A percentile compares a stretch with the other conserved stretches of the same genome.
Evolutionary conservation across 768 basidiomycete genomes (phyloP).

Genomic region (Antrodiella citrinella): DNA sequence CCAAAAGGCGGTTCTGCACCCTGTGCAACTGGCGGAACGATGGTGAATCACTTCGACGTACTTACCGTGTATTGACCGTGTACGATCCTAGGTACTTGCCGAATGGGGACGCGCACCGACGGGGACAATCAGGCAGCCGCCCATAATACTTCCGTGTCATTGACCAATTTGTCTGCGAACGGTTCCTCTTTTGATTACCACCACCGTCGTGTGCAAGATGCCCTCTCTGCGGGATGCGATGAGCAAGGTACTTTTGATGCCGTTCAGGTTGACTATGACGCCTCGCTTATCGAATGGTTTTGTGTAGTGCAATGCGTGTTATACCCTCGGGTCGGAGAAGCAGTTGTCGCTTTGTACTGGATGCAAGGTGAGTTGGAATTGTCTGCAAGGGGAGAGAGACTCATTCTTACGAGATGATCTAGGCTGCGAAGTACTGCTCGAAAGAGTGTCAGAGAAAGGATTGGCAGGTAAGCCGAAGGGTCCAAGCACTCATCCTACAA

Average conservation of each 20-base stretch:
- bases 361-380: slow-evolving; percentile 10
- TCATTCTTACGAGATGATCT: background rate
- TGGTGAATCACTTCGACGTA: no score
- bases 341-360: slow-evolving; percentile 8
- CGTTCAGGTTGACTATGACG: background rate
- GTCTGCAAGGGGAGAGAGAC: background rate
- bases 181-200: no score
- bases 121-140: no score
- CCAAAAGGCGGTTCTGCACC: no score
- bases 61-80: no score
- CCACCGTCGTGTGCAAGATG: no score
- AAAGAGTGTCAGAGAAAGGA: slow-evolving; percentile 19
- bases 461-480: slow-evolving; percentile 15
- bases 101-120: no score
- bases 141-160: no score
- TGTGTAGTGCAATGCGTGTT: slow-evolving; percentile 13
- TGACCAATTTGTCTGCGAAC: no score
- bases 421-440: slow-evolving; percentile 17
- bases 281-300: background rate
- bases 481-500: background rate
- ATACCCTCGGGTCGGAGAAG: slow-evolving; percentile 9
- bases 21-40: no score
- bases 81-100: no score
- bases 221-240: background rate
- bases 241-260: background rate